Base-by-base conservation (phyloP, 2,329 filamentous ascomycete genomes). In the Neofusicoccum parvum region DNA sequence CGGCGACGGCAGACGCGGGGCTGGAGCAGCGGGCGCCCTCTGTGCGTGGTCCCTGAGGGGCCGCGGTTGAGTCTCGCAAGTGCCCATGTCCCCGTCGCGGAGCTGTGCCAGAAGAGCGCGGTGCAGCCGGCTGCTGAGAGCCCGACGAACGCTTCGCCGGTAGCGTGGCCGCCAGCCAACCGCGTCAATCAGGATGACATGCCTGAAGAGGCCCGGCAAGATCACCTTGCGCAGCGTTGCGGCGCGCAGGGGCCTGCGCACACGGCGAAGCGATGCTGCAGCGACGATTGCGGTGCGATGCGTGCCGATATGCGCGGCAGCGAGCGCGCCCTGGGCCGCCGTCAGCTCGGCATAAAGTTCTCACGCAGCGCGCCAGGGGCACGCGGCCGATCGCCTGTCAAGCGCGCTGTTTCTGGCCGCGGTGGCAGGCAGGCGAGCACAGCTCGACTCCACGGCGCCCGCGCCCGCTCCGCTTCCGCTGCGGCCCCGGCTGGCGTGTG, bases 341-440 rank as follows among this genome's bases (percentile, higher is more conserved):
- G 56, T 60, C 41, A 60, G 56, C 56, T 60, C 56, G 56, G 56
- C 56, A 48, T 60, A 48, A 60, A 46, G 56, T 60, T 60, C 43
- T 46, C 39, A 60, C 56, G 56, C 43, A 23, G 56, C 56, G 56
- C 36, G 41, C 56, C 56, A 60, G 56, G 56, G 56, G 56, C 43
- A 45, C 45, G 15, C 43, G n/a, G 20, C 43, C 45, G 41, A 48
- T 60, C 43, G 32, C n/a, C 32, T 45, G 39, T 46, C 39, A 6
- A 34, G 14, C 3, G 15, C 54, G 39, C 54, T 56, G 37, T 37
- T 56, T 56, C 20, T 20, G 53, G 53, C 15, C 46, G 46, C 46
- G 2, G 17, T 9, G 46, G 20, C 46, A 49, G 46, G 17, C 46
- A 49, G 46, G 46, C 46, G 46, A 49, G 46, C 17, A 36, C 48